Base-by-base conservation (phyloP, 306 rosid species). In the Trichosanthes cucumerina region DNA sequence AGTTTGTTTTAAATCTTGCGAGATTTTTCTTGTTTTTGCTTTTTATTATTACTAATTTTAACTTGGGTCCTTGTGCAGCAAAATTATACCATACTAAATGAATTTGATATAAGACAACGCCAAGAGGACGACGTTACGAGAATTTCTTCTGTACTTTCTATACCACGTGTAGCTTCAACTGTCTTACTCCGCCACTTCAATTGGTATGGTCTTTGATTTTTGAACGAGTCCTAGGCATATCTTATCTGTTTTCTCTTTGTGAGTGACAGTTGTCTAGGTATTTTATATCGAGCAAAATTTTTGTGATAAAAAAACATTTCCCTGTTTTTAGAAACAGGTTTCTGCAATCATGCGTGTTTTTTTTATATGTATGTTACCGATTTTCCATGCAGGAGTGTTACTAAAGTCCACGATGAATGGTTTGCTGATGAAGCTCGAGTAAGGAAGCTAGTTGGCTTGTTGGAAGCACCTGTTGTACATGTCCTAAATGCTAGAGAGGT, bases 391-490 rank as follows among this genome's bases (percentile, higher is more conserved):
- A 79, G 81, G 96, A 90, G 85, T 64, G 87, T 88, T 28, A 89
- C 87, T 79, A 89, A 85, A 71, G 86, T 92, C 63, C 90, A 85
- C 36, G 97, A 92, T 79, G 87, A 84, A 36, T 92, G 97, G 97
- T 92, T 92, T 82, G 91, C 88, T 76, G 88, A 92, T 47, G 96
- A 92, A 86, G 81, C 77, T 58, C 59, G 54, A 72, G 96, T 89
- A 43, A 83, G 96, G 41, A 86, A 80, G 75, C 39, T 66, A 49
- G 88, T 89, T 83, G 97, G 96, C 76, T 88, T 92, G 84, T 84
- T 89, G 85, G 89, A 85, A 73, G 80, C 59, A 75, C 88, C 83
- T 49, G 85, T 84, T 59, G 75, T 80, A 41, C 85, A 47, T 49
- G 56, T 71, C 79, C 64, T 78, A n/a, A 83, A 79, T 84, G 62